These are phyloP conservation scores for Fusarium lyarnte DNA, from an alignment of 2,329 filamentous ascomycete genomes.

Conservation along the genomic window DNA sequence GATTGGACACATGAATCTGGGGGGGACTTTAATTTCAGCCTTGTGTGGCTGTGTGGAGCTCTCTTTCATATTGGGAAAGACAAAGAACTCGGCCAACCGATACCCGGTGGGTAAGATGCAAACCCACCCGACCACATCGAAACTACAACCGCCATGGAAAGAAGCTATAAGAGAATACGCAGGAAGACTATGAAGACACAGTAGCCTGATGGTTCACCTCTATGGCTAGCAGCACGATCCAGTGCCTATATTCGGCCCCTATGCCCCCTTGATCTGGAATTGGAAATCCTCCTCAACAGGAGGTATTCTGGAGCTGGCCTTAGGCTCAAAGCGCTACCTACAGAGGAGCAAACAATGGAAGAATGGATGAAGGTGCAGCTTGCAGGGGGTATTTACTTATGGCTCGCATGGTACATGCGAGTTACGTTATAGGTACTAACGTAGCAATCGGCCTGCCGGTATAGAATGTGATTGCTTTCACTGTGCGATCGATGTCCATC, in stretches of 20 bases:
- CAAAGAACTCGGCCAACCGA: slow-evolving; percentile 14
- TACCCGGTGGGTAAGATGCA: neutral
- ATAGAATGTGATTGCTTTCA: slow-evolving; percentile 17
- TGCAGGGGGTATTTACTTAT: neutral
- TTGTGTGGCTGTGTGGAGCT: slow-evolving; percentile 22
- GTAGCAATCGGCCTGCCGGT: neutral
- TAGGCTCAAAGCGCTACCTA: neutral
- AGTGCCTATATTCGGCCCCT: neutral
- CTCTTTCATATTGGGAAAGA: neutral
- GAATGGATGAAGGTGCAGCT: slow-evolving; percentile 14
- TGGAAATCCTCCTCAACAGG: neutral
- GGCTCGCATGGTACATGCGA: neutral
- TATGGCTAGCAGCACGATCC: neutral
- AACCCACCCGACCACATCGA: slow-evolving; percentile 3
- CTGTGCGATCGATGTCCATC: slow-evolving; percentile 8
- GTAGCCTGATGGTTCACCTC: neutral
- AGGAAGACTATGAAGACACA: neutral
- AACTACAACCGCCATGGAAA: neutral
- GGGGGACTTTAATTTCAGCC: slow-evolving; percentile 6
- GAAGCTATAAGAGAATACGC: neutral
- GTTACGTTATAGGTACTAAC: neutral
- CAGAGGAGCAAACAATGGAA: slow-evolving; percentile 10
- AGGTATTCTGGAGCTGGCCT: neutral
- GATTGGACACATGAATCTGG: slow-evolving; percentile 23
- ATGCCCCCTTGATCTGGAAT: neutral